These are phyloP conservation scores for Mucor racemosus DNA, from an alignment of 371 early-diverging fungal species.

Conservation along the genomic window DNA sequence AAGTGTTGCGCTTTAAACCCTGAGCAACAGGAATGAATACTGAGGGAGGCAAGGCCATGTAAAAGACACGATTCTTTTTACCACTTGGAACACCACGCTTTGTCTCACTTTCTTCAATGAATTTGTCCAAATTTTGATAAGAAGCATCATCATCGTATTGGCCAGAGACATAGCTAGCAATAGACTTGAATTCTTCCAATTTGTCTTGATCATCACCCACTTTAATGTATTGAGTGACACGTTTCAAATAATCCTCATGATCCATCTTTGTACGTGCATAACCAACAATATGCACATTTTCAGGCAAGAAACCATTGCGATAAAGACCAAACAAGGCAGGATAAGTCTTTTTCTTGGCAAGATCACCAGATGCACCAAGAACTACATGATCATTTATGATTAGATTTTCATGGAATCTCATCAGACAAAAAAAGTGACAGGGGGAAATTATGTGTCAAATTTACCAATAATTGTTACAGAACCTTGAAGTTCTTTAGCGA, in stretches of 20 bases:
- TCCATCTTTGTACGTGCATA: slow-evolving; percentile 94
- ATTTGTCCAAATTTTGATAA: slow-evolving; percentile 69
- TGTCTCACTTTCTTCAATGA: slow-evolving; percentile 58
- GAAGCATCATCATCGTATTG: slow-evolving; percentile 85
- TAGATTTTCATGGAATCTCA: neutral
- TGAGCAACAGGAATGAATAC: slow-evolving; percentile 88
- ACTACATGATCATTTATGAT: slow-evolving; percentile 43
- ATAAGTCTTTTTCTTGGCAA: slow-evolving; percentile 97
- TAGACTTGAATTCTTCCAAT: slow-evolving; percentile 73
- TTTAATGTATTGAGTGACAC: slow-evolving; percentile 83
- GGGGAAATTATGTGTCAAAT: neutral
- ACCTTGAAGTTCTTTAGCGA: slow-evolving; percentile 41
- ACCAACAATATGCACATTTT: slow-evolving; percentile 84
- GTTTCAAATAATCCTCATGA: slow-evolving; percentile 79
- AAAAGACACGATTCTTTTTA: slow-evolving; percentile 69
- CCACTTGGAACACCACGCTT: slow-evolving; percentile 28
- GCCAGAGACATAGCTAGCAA: slow-evolving; percentile 87
- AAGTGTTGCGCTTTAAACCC: slow-evolving; percentile 74
- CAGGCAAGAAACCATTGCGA: slow-evolving; percentile 77
- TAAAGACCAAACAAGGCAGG: slow-evolving; percentile 92
- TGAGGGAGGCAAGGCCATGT: slow-evolving; percentile 97
- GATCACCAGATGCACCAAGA: slow-evolving; percentile 90
- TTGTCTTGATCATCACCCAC: slow-evolving; percentile 27
- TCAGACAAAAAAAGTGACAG: neutral
- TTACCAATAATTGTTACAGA: slow-evolving; percentile 61